A percentile compares a stretch with the other conserved stretches of the same genome.
Evolutionary conservation across 768 basidiomycete genomes (phyloP).

Genomic region (Epithele typhae): DNA sequence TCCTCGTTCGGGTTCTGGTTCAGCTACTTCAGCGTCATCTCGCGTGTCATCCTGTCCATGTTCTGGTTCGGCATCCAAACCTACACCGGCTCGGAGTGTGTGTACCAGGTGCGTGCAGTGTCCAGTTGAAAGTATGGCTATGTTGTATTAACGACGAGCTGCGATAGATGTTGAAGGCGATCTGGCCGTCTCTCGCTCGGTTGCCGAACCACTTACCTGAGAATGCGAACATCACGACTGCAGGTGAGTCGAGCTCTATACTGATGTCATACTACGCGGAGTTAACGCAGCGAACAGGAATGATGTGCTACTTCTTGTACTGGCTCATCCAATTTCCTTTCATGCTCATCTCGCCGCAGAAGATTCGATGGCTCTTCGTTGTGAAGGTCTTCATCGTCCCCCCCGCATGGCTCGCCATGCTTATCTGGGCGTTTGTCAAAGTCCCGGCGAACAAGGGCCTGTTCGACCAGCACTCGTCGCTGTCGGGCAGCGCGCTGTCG

Average conservation of each 20-base stretch:
- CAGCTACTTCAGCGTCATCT: constrained; percentile 81
- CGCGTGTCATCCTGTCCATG: constrained; percentile 69
- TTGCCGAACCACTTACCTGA: constrained; percentile 62
- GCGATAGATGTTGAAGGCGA: constrained; percentile 65
- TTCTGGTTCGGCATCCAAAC: constrained; percentile 83
- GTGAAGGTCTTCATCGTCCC: constrained; percentile 50
- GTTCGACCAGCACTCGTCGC: constrained; percentile 43
- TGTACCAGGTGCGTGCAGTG: constrained; percentile 48
- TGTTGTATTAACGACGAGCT: neutral
- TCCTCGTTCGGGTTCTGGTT: constrained; percentile 90
- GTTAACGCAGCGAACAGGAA: constrained; percentile 32
- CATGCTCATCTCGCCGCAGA: constrained; percentile 72
- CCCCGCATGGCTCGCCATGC: constrained; percentile 47
- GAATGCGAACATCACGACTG: constrained; percentile 57
- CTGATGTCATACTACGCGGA: no score
- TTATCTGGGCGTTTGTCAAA: constrained; percentile 76
- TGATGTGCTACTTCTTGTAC: constrained; percentile 73
- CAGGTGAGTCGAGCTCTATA: constrained; percentile 43
- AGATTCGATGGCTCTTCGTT: constrained; percentile 72
- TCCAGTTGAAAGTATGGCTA: no score
- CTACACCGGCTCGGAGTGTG: constrained; percentile 55
- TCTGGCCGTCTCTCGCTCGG: constrained; percentile 69
- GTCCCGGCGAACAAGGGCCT: constrained; percentile 57
- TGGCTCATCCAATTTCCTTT: constrained; percentile 73
- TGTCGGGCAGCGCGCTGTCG: constrained; percentile 51